A percentile compares a stretch with the other conserved stretches of the same genome.
Conservation (phyloP, 495 filamentous ascomycete species). For the Immersiella caudata region DNA sequence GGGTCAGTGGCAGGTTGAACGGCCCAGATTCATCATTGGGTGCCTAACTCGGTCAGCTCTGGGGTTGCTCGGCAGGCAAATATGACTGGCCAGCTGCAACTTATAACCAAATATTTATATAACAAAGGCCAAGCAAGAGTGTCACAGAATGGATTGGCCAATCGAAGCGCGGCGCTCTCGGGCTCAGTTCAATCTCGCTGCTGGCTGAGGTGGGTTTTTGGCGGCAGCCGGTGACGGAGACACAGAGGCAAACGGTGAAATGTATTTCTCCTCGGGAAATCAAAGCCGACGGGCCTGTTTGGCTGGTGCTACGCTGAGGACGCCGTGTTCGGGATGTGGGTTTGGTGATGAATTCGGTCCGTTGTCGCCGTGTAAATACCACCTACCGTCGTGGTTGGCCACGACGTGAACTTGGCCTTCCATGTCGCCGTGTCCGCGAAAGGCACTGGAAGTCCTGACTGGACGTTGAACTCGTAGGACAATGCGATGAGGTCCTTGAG, state of each 20-base stretch:
- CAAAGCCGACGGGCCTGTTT: neutral
- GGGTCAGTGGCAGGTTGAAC: neutral
- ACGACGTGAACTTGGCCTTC: neutral
- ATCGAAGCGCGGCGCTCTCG: neutral
- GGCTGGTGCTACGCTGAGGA: neutral
- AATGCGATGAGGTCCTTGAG: neutral
- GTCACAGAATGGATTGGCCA: neutral
- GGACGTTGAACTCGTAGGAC: no score
- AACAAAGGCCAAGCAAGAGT: neutral
- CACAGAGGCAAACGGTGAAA: neutral
- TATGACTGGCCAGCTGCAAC: neutral
- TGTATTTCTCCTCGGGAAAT: neutral
- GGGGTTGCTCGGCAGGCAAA: neutral
- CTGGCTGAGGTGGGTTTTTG: neutral
- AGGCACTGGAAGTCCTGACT: no score
- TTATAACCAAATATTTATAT: neutral
- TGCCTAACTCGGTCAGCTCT: constrained; percentile 1
- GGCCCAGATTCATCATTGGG: neutral
- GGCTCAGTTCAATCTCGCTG: neutral
- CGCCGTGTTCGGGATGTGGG: neutral
- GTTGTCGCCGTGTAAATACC: neutral
- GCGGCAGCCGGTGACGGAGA: neutral
- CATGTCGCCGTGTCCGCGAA: no score
- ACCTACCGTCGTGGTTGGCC: neutral
- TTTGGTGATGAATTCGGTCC: neutral